Base-by-base conservation (phyloP, 164 flowering plant species). In the Magnolia kwangsiensis region DNA sequence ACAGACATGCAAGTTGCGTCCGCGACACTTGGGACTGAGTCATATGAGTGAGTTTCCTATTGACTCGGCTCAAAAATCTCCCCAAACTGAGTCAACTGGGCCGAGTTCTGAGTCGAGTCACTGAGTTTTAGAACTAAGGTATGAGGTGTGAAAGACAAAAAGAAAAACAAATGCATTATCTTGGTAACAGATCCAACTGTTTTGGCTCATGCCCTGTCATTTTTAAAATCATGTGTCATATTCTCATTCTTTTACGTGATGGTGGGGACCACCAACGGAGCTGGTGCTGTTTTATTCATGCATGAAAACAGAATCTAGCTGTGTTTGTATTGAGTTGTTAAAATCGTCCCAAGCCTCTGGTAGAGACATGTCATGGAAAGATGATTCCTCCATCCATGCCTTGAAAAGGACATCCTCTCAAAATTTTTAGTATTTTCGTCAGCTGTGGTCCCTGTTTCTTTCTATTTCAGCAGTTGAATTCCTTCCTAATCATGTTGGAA, bases 271-370 rank as follows among this genome's bases (percentile, higher is more conserved):
- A 67, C 27, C 4, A 21, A 67, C 11, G 16, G 27, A 29, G 16
- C 8, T 24, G 27, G 45, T 67, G 71, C n/a, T 18, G 11, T 67
- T 67, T 9, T 67, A 29, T 31, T 67, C 45, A 16, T 31, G 18
- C 49, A 27, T 67, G 71, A 19, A 13, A 67, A 67, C 71, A 67
- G 31, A 67, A 31, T 67, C 71, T 67, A 67, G 71, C 45, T 67
- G 71, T 67, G 71, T 29, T 14, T 31, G 20, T 29, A 27, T 31
- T 31, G 71, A 29, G 49, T 4, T 24, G 71, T 67, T 67, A 29
- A 67, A 67, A 67, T 67, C 50, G 16, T 18, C 71, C 4, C 49
- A 2, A 67, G 50, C 19, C 19, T 29, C 27, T 13, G 71, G 50
- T 31, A 16, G 71, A 31, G 71, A 67, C 71, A 27, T 67, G 7